Base-by-base conservation (phyloP, 495 filamentous ascomycete species). In the Xylaria telfairii region DNA sequence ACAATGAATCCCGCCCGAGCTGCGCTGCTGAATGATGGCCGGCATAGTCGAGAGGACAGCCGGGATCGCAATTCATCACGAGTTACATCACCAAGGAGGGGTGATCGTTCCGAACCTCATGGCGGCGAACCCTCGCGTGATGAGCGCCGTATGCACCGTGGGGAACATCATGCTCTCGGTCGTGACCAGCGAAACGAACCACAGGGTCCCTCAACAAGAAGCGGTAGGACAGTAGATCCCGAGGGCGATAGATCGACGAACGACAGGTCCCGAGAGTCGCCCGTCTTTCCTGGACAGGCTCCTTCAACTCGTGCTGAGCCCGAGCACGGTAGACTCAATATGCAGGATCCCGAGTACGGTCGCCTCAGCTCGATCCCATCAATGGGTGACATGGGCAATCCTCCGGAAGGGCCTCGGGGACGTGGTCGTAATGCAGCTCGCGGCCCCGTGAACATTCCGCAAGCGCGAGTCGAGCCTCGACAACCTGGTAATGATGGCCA, bases 401-500 rank as follows among this genome's bases (percentile, higher is more conserved):
- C 90, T 54, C 93, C 93, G 1, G 90, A 89, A 30, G 94, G 92
- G 0, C 94, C 93, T 2, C 84, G 92, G 51, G 85, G 87, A 21
- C 81, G 84, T 71, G 83, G 85, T 15, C 80, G 84, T 53, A 82
- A 80, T 61, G 74, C 78, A 8, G 69, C 74, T 60, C 80, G 83
- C 39, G 72, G 71, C 19, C 72, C 80, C n/a, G 53, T 66, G 26
- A 81, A 77, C 47, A 77, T 74, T 10, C 78, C 78, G 24, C 76
- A 80, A 64, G 71, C 76, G 54, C 77, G 81, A 41, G 74, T 75
- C 3, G 82, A 86, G 53, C 72, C 72, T 57, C 74, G 84, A 30
- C 81, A 81, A 56, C 59, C 76, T 17, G 54, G 57, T 19, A 72
- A 68, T 19, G 82, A 84, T 21, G 68, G 79, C n/a, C 75, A 78